Base-by-base conservation (phyloP, 805 yeast species). In the Metschnikowia borealis region DNA sequence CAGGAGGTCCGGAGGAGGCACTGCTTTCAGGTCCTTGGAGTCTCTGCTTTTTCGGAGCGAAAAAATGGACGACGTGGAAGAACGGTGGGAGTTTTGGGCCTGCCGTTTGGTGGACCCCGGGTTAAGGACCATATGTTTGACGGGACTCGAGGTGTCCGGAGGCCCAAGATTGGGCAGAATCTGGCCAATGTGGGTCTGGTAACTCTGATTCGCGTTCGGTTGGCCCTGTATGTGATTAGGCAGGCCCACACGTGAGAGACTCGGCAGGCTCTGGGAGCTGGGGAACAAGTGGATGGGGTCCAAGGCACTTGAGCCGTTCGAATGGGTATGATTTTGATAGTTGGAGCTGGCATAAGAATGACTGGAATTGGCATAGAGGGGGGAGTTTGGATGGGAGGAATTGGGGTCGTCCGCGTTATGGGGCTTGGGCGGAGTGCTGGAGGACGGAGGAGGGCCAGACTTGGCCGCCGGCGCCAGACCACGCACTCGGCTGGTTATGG, bases 61-160 rank as follows among this genome's bases (percentile, higher is more conserved):
- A 56, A 73, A 73, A 21, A 72, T 64, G 31, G 73, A 67, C 33
- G 69, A 62, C 7, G 73, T 59, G 32, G 72, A 67, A 44, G 62
- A 64, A 46, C 75, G 57, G 50, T 59, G 57, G 47, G 55, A 48
- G 20, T 20, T 44, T 13, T 21, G 39, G 3, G 33, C 46, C 34
- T 21, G 39, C 8, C 45, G 45, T 37, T 42, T 42, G 17, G 38
- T 6, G 14, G 34, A 26, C 13, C 20, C 29, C 7, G 32, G n/a
- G 13, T 23, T 26, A 3, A 20, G 3, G 3, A 18, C 31, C 38
- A 17, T 11, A 26, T 26, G 29, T 26, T 26, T 26, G 29, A 26
- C 29, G 4, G 29, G 29, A 26, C 29, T 26, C 29, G 11, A 26
- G 8, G 29, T 26, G 29, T 26, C 29, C 29, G 29, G 29, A 26